Conservation (phyloP, 768 basidiomycete genomes). For the Candolleomyces efflorescens region DNA sequence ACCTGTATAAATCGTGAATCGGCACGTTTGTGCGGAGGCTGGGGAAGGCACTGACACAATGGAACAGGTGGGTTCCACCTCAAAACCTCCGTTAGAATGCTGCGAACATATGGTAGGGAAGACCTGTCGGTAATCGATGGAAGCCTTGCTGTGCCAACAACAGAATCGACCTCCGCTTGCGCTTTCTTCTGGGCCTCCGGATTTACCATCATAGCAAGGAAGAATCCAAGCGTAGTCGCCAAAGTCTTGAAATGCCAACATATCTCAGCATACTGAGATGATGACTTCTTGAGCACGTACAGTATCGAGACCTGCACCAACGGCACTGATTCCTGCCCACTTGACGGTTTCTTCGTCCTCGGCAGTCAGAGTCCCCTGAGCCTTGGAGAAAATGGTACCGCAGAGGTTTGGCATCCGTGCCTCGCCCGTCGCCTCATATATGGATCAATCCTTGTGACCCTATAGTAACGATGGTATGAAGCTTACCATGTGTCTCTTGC, state of each 20-base stretch:
- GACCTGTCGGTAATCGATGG: constrained; percentile 56
- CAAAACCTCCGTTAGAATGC: constrained; percentile 52
- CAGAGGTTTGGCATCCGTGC: constrained; percentile 44
- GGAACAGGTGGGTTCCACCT: constrained; percentile 45
- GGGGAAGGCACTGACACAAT: constrained; percentile 27
- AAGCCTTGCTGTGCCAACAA: constrained; percentile 54
- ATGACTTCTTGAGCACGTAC: constrained; percentile 27
- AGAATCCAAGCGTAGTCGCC: constrained; percentile 54
- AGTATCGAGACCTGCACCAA: constrained; percentile 50
- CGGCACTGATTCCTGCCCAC: constrained; percentile 53
- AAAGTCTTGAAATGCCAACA: constrained; percentile 43
- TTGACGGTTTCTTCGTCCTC: constrained; percentile 64
- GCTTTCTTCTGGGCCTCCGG: constrained; percentile 56
- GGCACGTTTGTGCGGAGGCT: not conserved
- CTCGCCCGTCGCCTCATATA: constrained; percentile 61
- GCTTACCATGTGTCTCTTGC: constrained; percentile 58
- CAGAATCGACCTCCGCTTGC: constrained; percentile 55
- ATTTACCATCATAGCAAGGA: constrained; percentile 54
- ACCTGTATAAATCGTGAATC: constrained; percentile 9
- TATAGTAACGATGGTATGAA: too few relatives aligned
- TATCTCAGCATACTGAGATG: not conserved
- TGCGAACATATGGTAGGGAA: constrained; percentile 55
- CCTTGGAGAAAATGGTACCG: constrained; percentile 52
- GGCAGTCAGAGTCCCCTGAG: constrained; percentile 40
- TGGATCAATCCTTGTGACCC: too few relatives aligned